These are phyloP conservation scores for Groenewaldozyma sp. DNA, from an alignment of 1,139 yeast genomes.

Conservation along the genomic window DNA sequence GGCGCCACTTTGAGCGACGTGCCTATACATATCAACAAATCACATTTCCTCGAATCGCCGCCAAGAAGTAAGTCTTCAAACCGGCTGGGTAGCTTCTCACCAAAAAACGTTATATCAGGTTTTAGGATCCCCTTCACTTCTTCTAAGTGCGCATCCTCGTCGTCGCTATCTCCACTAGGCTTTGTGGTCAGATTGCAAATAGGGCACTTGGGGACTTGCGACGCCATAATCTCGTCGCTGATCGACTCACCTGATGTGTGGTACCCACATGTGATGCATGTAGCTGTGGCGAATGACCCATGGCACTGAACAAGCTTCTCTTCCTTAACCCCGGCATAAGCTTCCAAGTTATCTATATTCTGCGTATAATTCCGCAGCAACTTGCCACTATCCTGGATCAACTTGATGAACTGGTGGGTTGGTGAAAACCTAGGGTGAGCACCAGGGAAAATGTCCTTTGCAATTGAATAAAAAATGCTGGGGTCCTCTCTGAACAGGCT, in stretches of 20 bases:
- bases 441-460: constrained; percentile 74
- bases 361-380: constrained; percentile 86
- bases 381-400: constrained; percentile 69
- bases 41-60: constrained; percentile 51
- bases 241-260: constrained; percentile 60
- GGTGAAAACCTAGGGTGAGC: constrained; percentile 51
- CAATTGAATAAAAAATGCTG: constrained; percentile 72
- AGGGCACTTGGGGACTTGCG: constrained; percentile 66
- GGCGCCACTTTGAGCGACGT: constrained; percentile 95
- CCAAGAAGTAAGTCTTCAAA: constrained; percentile 46
- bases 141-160: constrained; percentile 19
- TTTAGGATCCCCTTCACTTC: constrained; percentile 66
- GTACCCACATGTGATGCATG: constrained; percentile 72
- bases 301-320: constrained; percentile 86
- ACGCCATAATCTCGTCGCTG: constrained; percentile 49
- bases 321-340: constrained; percentile 63
- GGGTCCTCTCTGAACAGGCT: constrained; percentile 72
- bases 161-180: constrained; percentile 8
- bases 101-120: constrained; percentile 94
- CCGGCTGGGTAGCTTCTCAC: constrained; percentile 71
- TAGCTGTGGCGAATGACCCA: constrained; percentile 89
- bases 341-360: constrained; percentile 86
- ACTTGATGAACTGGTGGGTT: constrained; percentile 71
- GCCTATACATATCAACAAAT: constrained; percentile 78
- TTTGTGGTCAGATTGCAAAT: constrained; percentile 35